Base-by-base conservation (phyloP, 2,329 filamentous ascomycete genomes). In the Geosmithia morbida region DNA sequence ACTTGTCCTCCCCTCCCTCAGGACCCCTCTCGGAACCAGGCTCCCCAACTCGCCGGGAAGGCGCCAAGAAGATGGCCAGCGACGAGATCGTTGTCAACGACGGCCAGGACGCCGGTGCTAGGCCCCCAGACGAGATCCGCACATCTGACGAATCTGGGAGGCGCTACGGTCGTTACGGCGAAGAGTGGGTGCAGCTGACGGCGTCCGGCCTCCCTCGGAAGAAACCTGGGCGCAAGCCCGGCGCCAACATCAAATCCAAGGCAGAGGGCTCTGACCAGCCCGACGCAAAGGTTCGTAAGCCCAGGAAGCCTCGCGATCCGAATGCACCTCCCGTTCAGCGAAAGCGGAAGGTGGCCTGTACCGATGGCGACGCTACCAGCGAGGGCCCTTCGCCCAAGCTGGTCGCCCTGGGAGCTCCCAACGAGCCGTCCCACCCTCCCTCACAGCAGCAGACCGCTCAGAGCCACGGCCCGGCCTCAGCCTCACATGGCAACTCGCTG, bases 171-270 rank as follows among this genome's bases (percentile, higher is more conserved):
- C 48, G 56, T n/a, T 56, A 65, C 51, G 58, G 70, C 51, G 59
- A 67, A 52, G 53, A 65, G 55, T 61, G 61, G 53, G 69, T 72
- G 26, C 69, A 67, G 51, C 61, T 79, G 46, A 79, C 75, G 0
- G 75, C 75, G 22, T 75, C 75, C 46, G 76, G 76, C 11, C 57
- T 77, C 7, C 75, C 76, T 1, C 65, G 77, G 4, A 80, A 80
- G 63, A 83, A 82, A 63, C 77, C 78, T 18, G 78, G 77, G 19
- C 72, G 79, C 45, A 83, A 83, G 57, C 77, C 79, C 56, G 83
- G 72, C 57, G 75, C 66, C 50, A 71, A 64, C 48, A 61, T 71
- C 45, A 74, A 72, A 55, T 61, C 63, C 49, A 69, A 66, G 58
- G 57, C 57, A 47, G 59, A 49, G 33, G 42, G 44, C 8, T 33